Evolutionary conservation across 768 basidiomycete genomes (phyloP).

Genomic region (Phlegmacium glaucopus): DNA sequence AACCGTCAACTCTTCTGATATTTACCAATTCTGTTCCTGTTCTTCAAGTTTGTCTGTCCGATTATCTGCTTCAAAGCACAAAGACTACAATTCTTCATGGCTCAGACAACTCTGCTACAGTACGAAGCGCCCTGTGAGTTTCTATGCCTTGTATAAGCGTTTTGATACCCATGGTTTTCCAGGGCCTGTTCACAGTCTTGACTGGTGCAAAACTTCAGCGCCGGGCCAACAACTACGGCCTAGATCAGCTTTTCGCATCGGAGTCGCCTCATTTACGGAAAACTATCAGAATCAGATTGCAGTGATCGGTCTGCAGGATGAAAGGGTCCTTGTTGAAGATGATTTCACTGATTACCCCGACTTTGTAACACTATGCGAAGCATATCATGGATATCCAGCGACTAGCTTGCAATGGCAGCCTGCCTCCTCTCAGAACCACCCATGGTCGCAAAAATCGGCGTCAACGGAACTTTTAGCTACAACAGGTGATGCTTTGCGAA

Average conservation of each 20-base stretch:
- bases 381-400: conserved; percentile 88
- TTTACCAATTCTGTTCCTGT: no score
- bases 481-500: conserved; percentile 87
- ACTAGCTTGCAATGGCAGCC: conserved; percentile 96
- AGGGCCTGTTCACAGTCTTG: conserved; percentile 87
- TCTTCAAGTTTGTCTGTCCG: not conserved
- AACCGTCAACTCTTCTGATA: no score
- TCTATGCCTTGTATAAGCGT: conserved; percentile 2
- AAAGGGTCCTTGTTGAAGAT: conserved; percentile 83
- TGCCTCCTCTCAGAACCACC: conserved; percentile 53
- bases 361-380: conserved; percentile 82
- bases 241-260: conserved; percentile 79
- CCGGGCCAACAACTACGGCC: conserved; percentile 71
- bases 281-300: conserved; percentile 82
- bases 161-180: conserved; percentile 4
- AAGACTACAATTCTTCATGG: conserved; percentile 35
- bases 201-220: conserved; percentile 84
- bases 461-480: conserved; percentile 85
- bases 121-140: conserved; percentile 84
- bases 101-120: conserved; percentile 69
- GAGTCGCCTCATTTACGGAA: conserved; percentile 81
- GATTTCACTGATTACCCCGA: conserved; percentile 81
- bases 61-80: not conserved
- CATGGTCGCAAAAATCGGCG: conserved; percentile 67
- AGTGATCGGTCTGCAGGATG: conserved; percentile 76